phyloP scores from a whole-genome alignment of 1,284 basidiomycete genomes.

The Amylostereum chailletii region DNA sequence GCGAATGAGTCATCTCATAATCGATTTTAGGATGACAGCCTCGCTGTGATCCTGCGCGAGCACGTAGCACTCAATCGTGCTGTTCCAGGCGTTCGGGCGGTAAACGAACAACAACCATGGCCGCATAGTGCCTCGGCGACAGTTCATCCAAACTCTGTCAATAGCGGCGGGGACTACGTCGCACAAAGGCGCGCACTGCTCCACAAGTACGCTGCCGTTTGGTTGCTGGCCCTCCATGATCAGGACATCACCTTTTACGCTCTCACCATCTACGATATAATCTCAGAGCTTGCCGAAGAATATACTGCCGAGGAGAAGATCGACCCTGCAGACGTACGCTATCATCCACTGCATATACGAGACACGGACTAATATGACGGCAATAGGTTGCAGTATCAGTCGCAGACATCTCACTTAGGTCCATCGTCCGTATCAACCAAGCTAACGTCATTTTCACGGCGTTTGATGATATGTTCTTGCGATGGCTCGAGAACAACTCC shows the following conservation, averaged over 20 bases:
- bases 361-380: background rate
- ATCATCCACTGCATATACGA: background rate
- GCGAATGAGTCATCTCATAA: background rate
- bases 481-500: slow-evolving; percentile 51
- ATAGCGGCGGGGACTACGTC: slow-evolving; percentile 61
- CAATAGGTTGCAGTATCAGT: slow-evolving; percentile 4
- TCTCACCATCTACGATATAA: slow-evolving; percentile 38
- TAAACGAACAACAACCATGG: slow-evolving; percentile 37
- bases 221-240: slow-evolving; percentile 59
- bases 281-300: slow-evolving; percentile 35
- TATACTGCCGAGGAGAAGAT: slow-evolving; percentile 1
- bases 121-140: slow-evolving; percentile 31
- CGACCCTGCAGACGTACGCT: background rate
- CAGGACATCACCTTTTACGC: slow-evolving; percentile 44
- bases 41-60: slow-evolving; percentile 55
- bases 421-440: slow-evolving; percentile 47
- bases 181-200: slow-evolving; percentile 41
- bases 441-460: slow-evolving; percentile 47
- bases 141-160: slow-evolving; percentile 33
- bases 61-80: slow-evolving; percentile 43
- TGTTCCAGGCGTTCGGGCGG: slow-evolving; percentile 57
- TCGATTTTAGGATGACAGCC: slow-evolving; percentile 42
- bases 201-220: slow-evolving; percentile 44
- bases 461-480: slow-evolving; percentile 53
- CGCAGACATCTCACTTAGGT: slow-evolving; percentile 35